Conservation (phyloP, 495 filamentous ascomycete species). For the Penicillium pulvis region DNA sequence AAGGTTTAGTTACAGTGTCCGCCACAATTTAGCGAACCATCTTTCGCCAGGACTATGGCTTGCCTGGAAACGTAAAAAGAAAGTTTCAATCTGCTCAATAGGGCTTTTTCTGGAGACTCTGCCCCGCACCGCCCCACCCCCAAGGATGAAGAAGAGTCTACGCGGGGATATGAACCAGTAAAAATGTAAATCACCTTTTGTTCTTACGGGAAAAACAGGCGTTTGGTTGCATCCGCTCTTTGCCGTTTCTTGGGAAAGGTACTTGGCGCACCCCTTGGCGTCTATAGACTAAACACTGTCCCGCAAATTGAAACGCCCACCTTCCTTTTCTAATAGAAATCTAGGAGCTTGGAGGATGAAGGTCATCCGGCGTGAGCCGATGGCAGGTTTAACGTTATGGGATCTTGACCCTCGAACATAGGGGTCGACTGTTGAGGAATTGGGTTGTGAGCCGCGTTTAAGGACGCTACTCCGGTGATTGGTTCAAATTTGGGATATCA, state of each 20-base stretch:
- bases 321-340: background rate
- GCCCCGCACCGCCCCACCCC: background rate
- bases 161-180: background rate
- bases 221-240: background rate
- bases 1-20: background rate
- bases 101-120: slow-evolving; percentile 1
- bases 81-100: background rate
- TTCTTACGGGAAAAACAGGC: background rate
- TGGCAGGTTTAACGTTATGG: background rate
- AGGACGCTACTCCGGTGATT: no score
- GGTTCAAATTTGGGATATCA: no score
- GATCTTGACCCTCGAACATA: background rate
- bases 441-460: no score
- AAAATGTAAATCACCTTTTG: background rate
- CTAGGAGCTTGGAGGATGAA: background rate
- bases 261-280: background rate
- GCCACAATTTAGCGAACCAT: background rate
- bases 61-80: background rate
- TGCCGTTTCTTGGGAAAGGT: background rate
- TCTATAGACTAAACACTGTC: background rate
- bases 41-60: background rate
- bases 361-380: background rate
- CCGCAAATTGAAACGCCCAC: background rate
- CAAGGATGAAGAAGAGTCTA: background rate
- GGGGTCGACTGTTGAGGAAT: background rate